phyloP scores from a whole-genome alignment of 495 filamentous ascomycete species.

The Opeltia flavorubescens region DNA sequence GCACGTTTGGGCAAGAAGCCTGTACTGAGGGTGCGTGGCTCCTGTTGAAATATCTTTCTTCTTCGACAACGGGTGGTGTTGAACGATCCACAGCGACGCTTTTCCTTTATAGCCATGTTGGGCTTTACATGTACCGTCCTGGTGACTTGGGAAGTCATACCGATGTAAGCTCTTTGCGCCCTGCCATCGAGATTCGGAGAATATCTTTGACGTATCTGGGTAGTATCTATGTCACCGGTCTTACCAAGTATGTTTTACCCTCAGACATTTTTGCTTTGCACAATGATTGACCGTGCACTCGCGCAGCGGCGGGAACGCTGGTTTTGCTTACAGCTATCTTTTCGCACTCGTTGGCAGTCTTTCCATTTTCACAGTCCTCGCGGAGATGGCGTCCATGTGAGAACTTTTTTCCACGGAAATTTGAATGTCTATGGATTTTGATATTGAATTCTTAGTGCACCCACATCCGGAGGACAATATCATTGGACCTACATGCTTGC shows the following conservation, averaged over 20 bases:
- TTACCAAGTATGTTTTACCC: slow-evolving; percentile 6
- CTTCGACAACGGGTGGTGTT: neutral
- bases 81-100: slow-evolving; percentile 26
- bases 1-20: slow-evolving; percentile 36
- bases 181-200: neutral
- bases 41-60: neutral
- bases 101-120: slow-evolving; percentile 33
- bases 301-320: slow-evolving; percentile 23
- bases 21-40: slow-evolving; percentile 26
- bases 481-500: slow-evolving; percentile 20
- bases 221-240: slow-evolving; percentile 7
- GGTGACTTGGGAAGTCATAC: slow-evolving; percentile 31
- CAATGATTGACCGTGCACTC: neutral
- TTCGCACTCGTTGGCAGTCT: slow-evolving; percentile 24
- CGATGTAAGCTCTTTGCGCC: slow-evolving; percentile 1
- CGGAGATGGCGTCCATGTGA: slow-evolving; percentile 25
- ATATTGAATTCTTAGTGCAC: slow-evolving; percentile 9
- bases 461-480: slow-evolving; percentile 18
- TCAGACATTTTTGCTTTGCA: neutral
- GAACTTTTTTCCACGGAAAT: neutral
- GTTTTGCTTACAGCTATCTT: slow-evolving; percentile 25
- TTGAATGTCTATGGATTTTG: neutral
- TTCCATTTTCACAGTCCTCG: slow-evolving; percentile 19
- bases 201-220: neutral
- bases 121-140: slow-evolving; percentile 38